Evolutionary conservation across 257 asterid genomes (phyloP).

Genomic region (Eucommia ulmoides): DNA sequence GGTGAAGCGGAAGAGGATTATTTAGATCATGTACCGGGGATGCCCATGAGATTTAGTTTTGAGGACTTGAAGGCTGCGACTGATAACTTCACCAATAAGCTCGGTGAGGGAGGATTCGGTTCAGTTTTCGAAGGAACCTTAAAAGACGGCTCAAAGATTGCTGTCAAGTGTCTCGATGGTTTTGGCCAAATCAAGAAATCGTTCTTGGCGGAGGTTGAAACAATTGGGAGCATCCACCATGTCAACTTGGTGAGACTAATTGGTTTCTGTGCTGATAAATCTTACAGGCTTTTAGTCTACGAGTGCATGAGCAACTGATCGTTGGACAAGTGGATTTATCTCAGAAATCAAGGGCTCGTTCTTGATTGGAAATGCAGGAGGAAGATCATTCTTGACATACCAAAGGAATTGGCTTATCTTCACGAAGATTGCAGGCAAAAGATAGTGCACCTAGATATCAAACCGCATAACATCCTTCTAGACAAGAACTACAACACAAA

Average conservation of each 20-base stretch:
- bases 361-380: background rate
- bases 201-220: background rate
- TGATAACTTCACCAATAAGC: background rate
- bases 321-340: background rate
- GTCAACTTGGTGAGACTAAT: slow-evolving; percentile 2
- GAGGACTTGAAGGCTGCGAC: background rate
- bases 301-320: background rate
- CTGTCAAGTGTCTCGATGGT: background rate
- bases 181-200: background rate
- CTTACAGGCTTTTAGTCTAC: background rate
- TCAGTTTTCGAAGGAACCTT: background rate
- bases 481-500: background rate
- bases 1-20: background rate
- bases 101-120: slow-evolving; percentile 1
- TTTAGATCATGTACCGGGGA: background rate
- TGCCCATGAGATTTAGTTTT: background rate
- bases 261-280: background rate
- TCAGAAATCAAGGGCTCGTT: background rate
- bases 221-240: slow-evolving; percentile 1
- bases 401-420: background rate
- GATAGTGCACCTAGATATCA: background rate
- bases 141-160: background rate
- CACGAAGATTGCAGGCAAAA: background rate
- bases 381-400: background rate
- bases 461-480: background rate